phyloP scores from a whole-genome alignment of 345 rosid genomes.

The Melastoma malabathricum region DNA sequence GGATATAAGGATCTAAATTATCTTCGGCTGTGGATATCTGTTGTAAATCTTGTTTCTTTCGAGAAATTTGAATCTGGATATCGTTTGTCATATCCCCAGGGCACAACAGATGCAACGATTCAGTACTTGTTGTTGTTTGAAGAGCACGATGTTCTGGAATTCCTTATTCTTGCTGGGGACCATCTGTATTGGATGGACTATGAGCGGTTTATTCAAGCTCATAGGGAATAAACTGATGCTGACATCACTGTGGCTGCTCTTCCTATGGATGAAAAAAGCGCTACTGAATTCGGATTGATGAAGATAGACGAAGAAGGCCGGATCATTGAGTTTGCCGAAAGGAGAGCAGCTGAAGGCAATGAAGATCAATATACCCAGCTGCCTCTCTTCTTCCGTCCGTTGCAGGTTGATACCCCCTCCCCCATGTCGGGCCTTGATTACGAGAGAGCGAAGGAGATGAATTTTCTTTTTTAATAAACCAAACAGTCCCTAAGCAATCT shows the following conservation, averaged over 20 bases:
- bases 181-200: constrained; percentile 97
- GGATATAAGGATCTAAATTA: neutral
- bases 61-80: no score
- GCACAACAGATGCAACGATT: constrained; percentile 96
- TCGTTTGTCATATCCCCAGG: constrained; percentile 23
- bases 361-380: constrained; percentile 29
- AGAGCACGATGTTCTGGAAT: constrained; percentile 93
- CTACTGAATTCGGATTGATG: constrained; percentile 91
- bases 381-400: neutral
- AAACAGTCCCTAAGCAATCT: no score
- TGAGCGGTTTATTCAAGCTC: constrained; percentile 91
- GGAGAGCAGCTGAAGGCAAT: constrained; percentile 89
- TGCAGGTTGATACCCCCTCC: constrained; percentile 88
- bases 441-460: constrained; percentile 78
- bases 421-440: constrained; percentile 91
- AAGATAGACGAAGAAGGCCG: constrained; percentile 97
- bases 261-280: constrained; percentile 91
- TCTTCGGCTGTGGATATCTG: neutral
- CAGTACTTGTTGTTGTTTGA: constrained; percentile 94
- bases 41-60: no score
- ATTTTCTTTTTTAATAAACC: no score
- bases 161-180: constrained; percentile 88
- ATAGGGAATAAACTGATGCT: constrained; percentile 91
- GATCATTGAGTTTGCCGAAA: constrained; percentile 81
- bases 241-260: constrained; percentile 97